phyloP scores from a whole-genome alignment of 176 grass and related monocot species.

The Chloris gayana region DNA sequence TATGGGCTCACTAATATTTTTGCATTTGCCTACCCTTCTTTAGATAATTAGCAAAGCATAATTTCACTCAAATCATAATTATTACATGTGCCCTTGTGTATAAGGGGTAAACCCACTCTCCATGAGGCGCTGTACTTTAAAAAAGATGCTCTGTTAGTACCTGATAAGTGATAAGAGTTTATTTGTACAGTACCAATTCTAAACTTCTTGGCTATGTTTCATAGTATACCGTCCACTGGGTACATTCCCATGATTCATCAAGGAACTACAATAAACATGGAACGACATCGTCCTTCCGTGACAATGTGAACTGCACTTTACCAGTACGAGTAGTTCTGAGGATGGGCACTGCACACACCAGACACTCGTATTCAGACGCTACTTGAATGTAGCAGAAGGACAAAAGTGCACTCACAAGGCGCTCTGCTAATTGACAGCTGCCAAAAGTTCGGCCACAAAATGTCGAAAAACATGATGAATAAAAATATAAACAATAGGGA shows the following conservation, averaged over 20 bases:
- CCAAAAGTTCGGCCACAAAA: constrained; percentile 2
- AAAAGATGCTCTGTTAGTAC: neutral
- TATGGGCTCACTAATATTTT: too few species aligned
- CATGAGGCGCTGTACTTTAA: neutral
- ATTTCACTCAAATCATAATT: constrained; percentile 25
- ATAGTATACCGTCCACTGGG: neutral
- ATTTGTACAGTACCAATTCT: neutral
- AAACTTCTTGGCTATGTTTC: neutral
- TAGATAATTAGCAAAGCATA: neutral
- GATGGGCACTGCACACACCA: neutral
- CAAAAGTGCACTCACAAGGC: neutral
- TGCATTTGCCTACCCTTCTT: neutral
- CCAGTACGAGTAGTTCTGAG: neutral
- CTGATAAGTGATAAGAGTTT: neutral
- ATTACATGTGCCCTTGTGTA: neutral
- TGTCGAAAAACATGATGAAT: neutral
- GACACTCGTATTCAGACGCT: neutral
- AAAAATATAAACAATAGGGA: neutral
- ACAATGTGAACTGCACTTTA: neutral
- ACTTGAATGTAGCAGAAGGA: constrained; percentile 2
- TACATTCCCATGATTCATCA: neutral
- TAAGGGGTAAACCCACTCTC: neutral
- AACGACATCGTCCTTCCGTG: neutral
- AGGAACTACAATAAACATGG: constrained; percentile 17
- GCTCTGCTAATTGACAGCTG: constrained; percentile 12